Evolutionary conservation across 78 protist species (phyloP), one percentile per base, ranked within the genome.

Genomic region (Chrysochromulina parva): DNA sequence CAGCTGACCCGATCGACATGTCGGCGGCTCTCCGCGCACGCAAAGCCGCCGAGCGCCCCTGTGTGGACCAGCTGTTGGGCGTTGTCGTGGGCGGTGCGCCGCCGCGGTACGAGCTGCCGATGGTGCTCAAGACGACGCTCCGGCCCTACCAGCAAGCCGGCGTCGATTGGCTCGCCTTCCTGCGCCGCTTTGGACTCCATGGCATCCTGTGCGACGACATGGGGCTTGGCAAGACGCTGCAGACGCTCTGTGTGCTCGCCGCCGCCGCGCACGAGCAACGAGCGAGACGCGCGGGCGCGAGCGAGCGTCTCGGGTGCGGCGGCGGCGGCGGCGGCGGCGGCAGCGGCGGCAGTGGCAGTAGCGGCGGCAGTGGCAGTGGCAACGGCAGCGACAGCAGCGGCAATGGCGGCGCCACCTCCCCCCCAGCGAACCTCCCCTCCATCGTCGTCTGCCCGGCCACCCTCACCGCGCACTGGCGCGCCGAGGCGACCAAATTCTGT

Each of bases 161-260:
- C 60, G 85, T 98, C 38, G 92, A 93, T 85, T 98, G 98, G 98
- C 82, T 98, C 81, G 95, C 90, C 26, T 97, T 97, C 78, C 94
- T 97, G 53, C 66, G 78, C 91, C 54, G 60, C 67, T 93, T 91
- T 86, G 60, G 90, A 28, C 71, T 96, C 4, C 96, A 94, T 66
- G 98, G 98, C 90, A 3, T n/a, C 80, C 92, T 53, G 14, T 50
- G 19, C 20, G 69, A 88, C 84, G 97, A 98, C 78, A 98, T 98
- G 99, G 99, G 99, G 17, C 96, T 98, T 26, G 99, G 99, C 6
- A 98, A 98, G 95, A 97, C 99, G 20, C 93, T 98, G 59, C 98
- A 97, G 82, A 48, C 82, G 54, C 82, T 74, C 26, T 74, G 82
- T 55, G 48, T 74, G 57, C 82, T 74, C 13, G 82, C 82, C 50